These are phyloP conservation scores for Gastrodia elata DNA, from an alignment of 106 monocot species.

Conservation along the genomic window DNA sequence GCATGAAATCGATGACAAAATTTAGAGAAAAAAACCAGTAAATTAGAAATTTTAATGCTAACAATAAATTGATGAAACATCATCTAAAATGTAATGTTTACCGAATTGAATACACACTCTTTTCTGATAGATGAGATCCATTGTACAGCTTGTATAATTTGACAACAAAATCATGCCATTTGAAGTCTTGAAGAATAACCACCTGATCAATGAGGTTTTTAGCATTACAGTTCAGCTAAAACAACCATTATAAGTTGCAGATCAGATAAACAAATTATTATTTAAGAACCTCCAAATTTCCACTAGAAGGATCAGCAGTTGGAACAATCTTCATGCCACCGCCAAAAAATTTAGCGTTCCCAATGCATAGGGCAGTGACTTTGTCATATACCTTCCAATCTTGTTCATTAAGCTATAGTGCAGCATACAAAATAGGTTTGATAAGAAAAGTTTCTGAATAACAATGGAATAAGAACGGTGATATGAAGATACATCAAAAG, in stretches of 20 bases:
- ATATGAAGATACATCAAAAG: neutral
- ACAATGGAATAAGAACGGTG: conserved; percentile 3
- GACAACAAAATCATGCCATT: conserved; percentile 85
- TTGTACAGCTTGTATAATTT: conserved; percentile 76
- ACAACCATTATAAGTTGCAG: neutral
- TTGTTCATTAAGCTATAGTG: conserved; percentile 52
- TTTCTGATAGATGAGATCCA: conserved; percentile 78
- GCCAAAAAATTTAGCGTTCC: conserved; percentile 94
- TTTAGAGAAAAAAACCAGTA: neutral
- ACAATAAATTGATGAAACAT: neutral
- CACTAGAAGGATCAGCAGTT: conserved; percentile 61
- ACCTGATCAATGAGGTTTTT: conserved; percentile 30
- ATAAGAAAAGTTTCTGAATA: neutral
- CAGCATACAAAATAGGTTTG: neutral
- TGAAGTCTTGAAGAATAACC: conserved; percentile 87
- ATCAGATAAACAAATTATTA: neutral
- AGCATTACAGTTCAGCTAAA: neutral
- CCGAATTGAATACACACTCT: conserved; percentile 58
- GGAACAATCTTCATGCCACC: conserved; percentile 97
- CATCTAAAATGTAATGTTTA: conserved; percentile 16
- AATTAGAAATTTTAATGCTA: neutral
- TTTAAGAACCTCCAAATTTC: conserved; percentile 65
- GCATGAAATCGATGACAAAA: neutral
- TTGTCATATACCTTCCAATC: conserved; percentile 65
- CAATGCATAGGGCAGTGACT: conserved; percentile 86